Base-by-base conservation (phyloP, 1,284 basidiomycete genomes). In the Leccinum holopus region DNA sequence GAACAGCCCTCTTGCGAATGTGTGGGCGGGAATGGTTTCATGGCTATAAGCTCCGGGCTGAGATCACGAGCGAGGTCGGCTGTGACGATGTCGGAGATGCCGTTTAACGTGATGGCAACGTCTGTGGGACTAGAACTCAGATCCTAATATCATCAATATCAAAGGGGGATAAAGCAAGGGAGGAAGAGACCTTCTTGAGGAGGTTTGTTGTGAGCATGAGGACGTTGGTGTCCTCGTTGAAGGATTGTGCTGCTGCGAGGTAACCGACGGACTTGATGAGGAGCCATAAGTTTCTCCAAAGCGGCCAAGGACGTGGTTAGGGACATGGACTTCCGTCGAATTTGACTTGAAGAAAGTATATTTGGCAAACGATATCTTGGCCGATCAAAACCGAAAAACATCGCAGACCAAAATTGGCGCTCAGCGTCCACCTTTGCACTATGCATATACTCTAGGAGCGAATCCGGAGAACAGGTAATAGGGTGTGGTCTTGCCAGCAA, bases 151-250 rank as follows among this genome's bases (percentile, higher is more conserved):
- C 55, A 49, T 65, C 30, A 62, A 53, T 28, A 58, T 49, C 52
- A 55, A 49, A 25, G 60, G 33, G 41, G n/a, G 51, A 30, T 25
- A n/a, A 33, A 9, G 37, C n/a, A 12, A 10, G 51, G 16, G 53
- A 47, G 44, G 12, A 16, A 71, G 84, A 64, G 64, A 94, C 95
- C 86, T 99, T 99, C 83, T 99, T 98, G 70, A 99, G 83, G 33
- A 97, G 82, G 77, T 99, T 99, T 9, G 97, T 98, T 0, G 97
- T 97, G 54, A 99, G 85, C 83, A 99, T 98, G 25, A 98, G 87
- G 44, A 99, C 97, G 70, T 99, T 97, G 0, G 96, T 98, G 65
- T 97, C 94, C 66, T 94, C 87, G 33, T 90, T 85, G 75, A 99
- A 99, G 0, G 95, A 96, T 76, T 97, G 94, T 0, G 87, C 83